Conservation (phyloP, 106 monocot species). For the Phalaenopsis equestris region DNA sequence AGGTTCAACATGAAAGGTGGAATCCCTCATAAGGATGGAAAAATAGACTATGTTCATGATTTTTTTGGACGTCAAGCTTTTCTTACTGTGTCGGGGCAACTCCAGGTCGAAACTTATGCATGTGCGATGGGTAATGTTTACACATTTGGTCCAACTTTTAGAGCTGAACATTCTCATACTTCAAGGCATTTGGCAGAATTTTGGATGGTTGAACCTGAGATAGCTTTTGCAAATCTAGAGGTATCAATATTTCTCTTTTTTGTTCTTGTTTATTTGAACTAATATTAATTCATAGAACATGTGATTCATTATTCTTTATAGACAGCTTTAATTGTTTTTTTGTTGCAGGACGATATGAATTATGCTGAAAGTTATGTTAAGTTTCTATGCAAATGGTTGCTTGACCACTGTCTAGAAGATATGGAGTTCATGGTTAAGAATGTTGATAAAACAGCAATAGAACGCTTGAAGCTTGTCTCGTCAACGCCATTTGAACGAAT, state of each 20-base stretch:
- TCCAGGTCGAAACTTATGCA: slow-evolving; percentile 89
- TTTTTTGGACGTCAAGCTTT: slow-evolving; percentile 90
- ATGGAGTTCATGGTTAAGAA: slow-evolving; percentile 73
- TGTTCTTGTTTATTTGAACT: background rate
- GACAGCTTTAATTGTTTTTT: background rate
- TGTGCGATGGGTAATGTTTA: slow-evolving; percentile 92
- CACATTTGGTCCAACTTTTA: slow-evolving; percentile 96
- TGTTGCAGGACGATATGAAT: slow-evolving; percentile 64
- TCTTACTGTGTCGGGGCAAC: slow-evolving; percentile 83
- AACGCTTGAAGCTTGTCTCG: slow-evolving; percentile 50
- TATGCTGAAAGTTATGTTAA: slow-evolving; percentile 60
- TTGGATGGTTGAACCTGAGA: slow-evolving; percentile 99
- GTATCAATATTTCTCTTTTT: slow-evolving; percentile 18
- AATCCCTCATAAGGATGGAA: slow-evolving; percentile 63
- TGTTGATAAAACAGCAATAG: slow-evolving; percentile 46
- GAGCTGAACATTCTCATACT: slow-evolving; percentile 93
- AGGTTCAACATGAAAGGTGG: slow-evolving; percentile 69
- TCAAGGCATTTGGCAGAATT: slow-evolving; percentile 95
- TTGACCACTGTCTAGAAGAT: slow-evolving; percentile 49
- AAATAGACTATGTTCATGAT: slow-evolving; percentile 59
- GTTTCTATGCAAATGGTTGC: slow-evolving; percentile 65
- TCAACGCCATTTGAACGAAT: slow-evolving; percentile 48
- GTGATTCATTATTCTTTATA: background rate
- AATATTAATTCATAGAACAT: background rate
- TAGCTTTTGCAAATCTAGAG: slow-evolving; percentile 90